phyloP scores from a whole-genome alignment of 495 filamentous ascomycete species.

The Aspergillus cavernicola region DNA sequence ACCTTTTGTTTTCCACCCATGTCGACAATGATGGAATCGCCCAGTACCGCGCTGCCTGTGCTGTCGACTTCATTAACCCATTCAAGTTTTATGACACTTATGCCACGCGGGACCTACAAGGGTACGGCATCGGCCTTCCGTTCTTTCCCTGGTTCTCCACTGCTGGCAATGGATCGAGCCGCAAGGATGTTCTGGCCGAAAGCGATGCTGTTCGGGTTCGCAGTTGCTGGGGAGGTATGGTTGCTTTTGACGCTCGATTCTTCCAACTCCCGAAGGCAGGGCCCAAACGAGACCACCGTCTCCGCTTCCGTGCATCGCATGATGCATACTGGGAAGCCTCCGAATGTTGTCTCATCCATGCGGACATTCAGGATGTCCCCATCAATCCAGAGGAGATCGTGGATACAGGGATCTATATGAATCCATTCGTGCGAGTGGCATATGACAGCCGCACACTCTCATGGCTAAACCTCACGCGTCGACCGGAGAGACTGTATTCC shows the following conservation, averaged over 20 bases:
- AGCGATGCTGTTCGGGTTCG: conserved; percentile 68
- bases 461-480: conserved; percentile 52
- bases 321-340: conserved; percentile 72
- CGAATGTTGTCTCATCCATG: conserved; percentile 76
- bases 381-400: conserved; percentile 33
- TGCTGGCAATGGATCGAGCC: conserved; percentile 52
- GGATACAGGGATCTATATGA: conserved; percentile 63
- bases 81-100: conserved; percentile 83
- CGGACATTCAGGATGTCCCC: conserved; percentile 55
- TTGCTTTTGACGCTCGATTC: conserved; percentile 68
- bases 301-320: conserved; percentile 62
- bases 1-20: conserved; percentile 76
- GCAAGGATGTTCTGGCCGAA: conserved; percentile 56
- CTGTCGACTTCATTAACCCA: conserved; percentile 69
- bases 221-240: conserved; percentile 81
- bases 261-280: conserved; percentile 39
- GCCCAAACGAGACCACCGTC: conserved; percentile 29
- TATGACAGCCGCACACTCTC: conserved; percentile 52
- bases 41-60: conserved; percentile 74
- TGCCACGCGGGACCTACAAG: conserved; percentile 71
- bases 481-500: conserved; percentile 57
- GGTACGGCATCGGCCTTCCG: conserved; percentile 64
- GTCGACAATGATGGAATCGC: conserved; percentile 50
- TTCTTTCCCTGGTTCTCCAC: conserved; percentile 72
- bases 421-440: conserved; percentile 67